A percentile compares a stretch with the other conserved stretches of the same genome.
Evolutionary conservation across 2,329 filamentous ascomycete species (phyloP).

Genomic region (Pseudogymnoascus sp.): DNA sequence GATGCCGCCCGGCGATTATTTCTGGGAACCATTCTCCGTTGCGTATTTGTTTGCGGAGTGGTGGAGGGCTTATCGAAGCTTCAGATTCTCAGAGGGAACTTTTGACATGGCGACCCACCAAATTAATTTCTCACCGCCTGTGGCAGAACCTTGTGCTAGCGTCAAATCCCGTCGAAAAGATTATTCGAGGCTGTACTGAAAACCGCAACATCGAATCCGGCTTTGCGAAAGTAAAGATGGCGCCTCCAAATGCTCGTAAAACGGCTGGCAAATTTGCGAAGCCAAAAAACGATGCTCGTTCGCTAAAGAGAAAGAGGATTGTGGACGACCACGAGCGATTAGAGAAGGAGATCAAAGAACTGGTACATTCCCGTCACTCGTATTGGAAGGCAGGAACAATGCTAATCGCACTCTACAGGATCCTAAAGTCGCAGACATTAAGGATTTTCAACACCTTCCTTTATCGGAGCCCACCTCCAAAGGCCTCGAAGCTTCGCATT

Average conservation of each 20-base stretch:
- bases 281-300: slow-evolving; percentile 18
- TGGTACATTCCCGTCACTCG: slow-evolving; percentile 19
- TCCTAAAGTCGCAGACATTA: slow-evolving; percentile 29
- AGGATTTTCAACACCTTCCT: slow-evolving; percentile 74
- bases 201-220: slow-evolving; percentile 10
- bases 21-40: slow-evolving; percentile 6
- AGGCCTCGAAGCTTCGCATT: slow-evolving; percentile 80
- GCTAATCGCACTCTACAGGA: slow-evolving; percentile 21
- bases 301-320: slow-evolving; percentile 27
- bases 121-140: slow-evolving; percentile 7
- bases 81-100: slow-evolving; percentile 5
- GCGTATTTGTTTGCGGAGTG: slow-evolving; percentile 5
- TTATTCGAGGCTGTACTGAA: slow-evolving; percentile 9
- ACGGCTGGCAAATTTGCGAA: background rate
- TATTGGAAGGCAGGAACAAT: background rate
- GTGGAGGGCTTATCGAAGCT: slow-evolving; percentile 6
- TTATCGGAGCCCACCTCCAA: slow-evolving; percentile 71
- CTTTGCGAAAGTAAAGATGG: slow-evolving; percentile 18
- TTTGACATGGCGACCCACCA: slow-evolving; percentile 7
- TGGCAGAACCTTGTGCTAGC: background rate
- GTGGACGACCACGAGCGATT: slow-evolving; percentile 25
- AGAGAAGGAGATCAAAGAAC: slow-evolving; percentile 23
- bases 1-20: slow-evolving; percentile 57
- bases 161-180: slow-evolving; percentile 12
- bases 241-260: slow-evolving; percentile 16